Evolutionary conservation across 192 early-diverging fungal species (phyloP).

Genomic region (Umbelopsis vinacea): DNA sequence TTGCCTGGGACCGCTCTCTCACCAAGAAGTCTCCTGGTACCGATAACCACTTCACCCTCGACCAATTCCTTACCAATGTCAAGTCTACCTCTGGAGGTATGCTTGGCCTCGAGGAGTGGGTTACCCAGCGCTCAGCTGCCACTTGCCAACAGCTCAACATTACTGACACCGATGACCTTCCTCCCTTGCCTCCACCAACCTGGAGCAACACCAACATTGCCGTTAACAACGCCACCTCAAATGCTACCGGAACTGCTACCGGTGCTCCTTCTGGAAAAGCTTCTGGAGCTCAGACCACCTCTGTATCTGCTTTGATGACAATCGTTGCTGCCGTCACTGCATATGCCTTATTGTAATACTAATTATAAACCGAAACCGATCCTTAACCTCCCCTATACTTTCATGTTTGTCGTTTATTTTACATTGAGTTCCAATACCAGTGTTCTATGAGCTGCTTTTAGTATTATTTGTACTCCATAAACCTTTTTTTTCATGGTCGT

Average conservation of each 20-base stretch:
- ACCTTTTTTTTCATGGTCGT: no score
- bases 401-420: neutral
- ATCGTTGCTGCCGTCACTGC: neutral
- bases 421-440: neutral
- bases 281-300: conserved; percentile 1
- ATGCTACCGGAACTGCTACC: neutral
- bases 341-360: conserved; percentile 5
- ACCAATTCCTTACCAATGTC: conserved; percentile 21
- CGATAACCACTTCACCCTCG: conserved; percentile 22
- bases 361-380: neutral
- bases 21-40: conserved; percentile 28
- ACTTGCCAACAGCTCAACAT: conserved; percentile 34
- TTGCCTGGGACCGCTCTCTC: conserved; percentile 44
- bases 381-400: neutral
- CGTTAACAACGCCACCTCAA: neutral
- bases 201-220: conserved; percentile 18
- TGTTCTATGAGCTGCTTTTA: neutral
- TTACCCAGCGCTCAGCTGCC: conserved; percentile 24
- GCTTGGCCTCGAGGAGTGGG: conserved; percentile 25
- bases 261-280: neutral
- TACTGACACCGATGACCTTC: conserved; percentile 38
- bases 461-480: no score
- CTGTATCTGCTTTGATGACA: neutral
- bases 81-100: conserved; percentile 15
- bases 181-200: conserved; percentile 31